phyloP scores from a whole-genome alignment of 257 asterid species.

The Ligustrum vulgare region DNA sequence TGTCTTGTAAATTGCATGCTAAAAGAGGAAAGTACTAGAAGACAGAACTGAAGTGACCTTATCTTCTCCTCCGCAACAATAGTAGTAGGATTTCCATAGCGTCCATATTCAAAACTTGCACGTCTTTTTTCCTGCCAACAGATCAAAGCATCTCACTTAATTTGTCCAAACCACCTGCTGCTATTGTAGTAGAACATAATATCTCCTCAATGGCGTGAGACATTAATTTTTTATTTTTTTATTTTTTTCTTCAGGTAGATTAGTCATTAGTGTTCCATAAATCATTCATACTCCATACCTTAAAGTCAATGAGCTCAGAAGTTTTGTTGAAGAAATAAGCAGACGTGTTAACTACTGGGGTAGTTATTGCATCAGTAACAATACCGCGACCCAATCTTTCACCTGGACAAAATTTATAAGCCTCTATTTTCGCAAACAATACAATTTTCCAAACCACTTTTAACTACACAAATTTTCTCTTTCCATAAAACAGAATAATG shows the following conservation, averaged over 20 bases:
- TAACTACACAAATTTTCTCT: too few relatives aligned
- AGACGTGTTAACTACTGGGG: conserved; percentile 89
- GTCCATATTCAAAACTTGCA: conserved; percentile 84
- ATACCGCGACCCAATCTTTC: conserved; percentile 88
- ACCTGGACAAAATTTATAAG: conserved; percentile 46
- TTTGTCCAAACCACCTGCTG: neutral
- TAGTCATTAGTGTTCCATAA: neutral
- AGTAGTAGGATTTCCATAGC: conserved; percentile 90
- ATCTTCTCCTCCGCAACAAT: conserved; percentile 83
- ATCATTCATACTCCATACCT: conserved; percentile 44
- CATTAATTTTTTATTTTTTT: neutral
- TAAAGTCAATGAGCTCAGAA: conserved; percentile 81
- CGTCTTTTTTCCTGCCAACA: conserved; percentile 71
- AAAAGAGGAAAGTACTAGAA: conserved; percentile 9
- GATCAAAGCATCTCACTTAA: conserved; percentile 3
- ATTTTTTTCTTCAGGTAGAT: neutral
- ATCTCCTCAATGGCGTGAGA: neutral
- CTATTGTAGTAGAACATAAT: neutral
- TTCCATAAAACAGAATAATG: neutral
- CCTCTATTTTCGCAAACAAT: too few relatives aligned
- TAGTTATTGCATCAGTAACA: conserved; percentile 82
- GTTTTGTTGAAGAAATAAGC: conserved; percentile 91
- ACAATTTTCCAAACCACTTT: too few relatives aligned
- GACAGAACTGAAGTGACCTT: conserved; percentile 43
- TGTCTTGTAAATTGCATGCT: conserved; percentile 6